Base-by-base conservation (phyloP, 2,329 filamentous ascomycete genomes). In the Clonostachys rosea region DNA sequence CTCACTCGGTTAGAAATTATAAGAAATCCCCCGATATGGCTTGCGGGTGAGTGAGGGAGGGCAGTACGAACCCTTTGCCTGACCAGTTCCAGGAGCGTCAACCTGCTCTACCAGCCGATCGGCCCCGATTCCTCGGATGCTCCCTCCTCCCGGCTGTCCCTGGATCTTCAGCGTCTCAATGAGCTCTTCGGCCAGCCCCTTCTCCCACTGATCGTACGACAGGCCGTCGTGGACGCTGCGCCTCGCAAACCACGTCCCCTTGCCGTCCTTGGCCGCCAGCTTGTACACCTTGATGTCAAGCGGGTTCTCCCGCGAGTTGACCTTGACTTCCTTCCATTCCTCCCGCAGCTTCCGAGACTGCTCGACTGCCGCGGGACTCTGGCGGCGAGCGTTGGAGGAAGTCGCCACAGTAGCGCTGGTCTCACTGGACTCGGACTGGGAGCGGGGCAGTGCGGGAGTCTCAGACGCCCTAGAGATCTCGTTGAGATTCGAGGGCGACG, bases 161-260 rank as follows among this genome's bases (percentile, higher is more conserved):
- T 88, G 77, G 4, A 85, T 76, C 57, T 83, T 83, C 63, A 95
- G 69, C 14, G 85, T 89, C 66, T 91, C 87, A 1, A 78, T 74
- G 62, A 96, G 94, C 70, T 97, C 92, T 18, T 76, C 74, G 61
- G 87, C 76, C 59, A 96, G 77, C 4, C 86, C 90, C 44, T 75
- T 74, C 70, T 84, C 87, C 84, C 90, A 95, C 60, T 81, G 84
- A 17, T 80, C 77, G 63, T 95, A 96, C 0, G 83, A 75, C 17
- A 95, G 63, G 1, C 86, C 88, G 56, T 87, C 83, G 59, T 96
- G 91, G 17, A 95, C 75, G 61, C 90, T 95, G 43, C 87, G 75
- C 47, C 92, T 74, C 20, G 89, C 89, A 66, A 96, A 97, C 92
- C 92, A 97, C 8, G 87, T 77, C 3, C 91, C 92, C 53, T 85